A percentile compares a stretch with the other conserved stretches of the same genome.
phyloP scores from a whole-genome alignment of 305 asterid genomes.

The Fraxinus velutina region DNA sequence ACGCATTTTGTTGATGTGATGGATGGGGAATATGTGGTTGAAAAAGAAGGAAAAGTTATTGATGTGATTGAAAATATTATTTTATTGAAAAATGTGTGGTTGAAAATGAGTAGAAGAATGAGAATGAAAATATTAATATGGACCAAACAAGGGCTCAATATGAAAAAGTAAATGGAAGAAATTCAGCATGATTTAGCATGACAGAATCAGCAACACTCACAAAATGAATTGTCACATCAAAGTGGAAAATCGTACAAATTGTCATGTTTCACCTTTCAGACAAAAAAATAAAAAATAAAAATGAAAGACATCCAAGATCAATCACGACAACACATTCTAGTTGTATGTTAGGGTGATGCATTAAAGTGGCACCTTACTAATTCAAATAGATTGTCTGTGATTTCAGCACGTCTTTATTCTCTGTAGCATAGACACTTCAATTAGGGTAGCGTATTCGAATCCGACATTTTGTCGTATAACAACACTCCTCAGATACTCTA shows the following conservation, averaged over 20 bases:
- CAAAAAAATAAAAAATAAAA: background rate
- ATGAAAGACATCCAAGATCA: background rate
- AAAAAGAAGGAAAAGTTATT: too few relatives aligned
- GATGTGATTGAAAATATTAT: too few relatives aligned
- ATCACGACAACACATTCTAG: background rate
- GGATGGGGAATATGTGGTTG: too few relatives aligned
- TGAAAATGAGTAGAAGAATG: too few relatives aligned
- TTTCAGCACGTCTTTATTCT: background rate
- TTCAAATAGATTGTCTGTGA: background rate
- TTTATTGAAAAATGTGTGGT: too few relatives aligned
- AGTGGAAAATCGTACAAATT: background rate
- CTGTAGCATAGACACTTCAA: too few relatives aligned
- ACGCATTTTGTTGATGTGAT: too few relatives aligned
- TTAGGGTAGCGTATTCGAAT: too few relatives aligned
- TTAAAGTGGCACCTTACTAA: background rate
- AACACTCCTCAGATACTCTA: too few relatives aligned
- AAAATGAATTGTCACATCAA: background rate
- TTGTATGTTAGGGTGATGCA: background rate
- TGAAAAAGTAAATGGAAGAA: background rate
- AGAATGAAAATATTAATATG: too few relatives aligned
- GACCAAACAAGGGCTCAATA: background rate
- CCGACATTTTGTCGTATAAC: too few relatives aligned
- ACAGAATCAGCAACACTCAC: background rate
- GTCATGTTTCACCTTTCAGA: background rate
- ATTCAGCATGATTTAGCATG: background rate